Evolutionary conservation across 805 yeast genomes (phyloP), one percentile per base, ranked within the genome.

Genomic region (fission yeast (Schizosaccharomyces pombe)): DNA sequence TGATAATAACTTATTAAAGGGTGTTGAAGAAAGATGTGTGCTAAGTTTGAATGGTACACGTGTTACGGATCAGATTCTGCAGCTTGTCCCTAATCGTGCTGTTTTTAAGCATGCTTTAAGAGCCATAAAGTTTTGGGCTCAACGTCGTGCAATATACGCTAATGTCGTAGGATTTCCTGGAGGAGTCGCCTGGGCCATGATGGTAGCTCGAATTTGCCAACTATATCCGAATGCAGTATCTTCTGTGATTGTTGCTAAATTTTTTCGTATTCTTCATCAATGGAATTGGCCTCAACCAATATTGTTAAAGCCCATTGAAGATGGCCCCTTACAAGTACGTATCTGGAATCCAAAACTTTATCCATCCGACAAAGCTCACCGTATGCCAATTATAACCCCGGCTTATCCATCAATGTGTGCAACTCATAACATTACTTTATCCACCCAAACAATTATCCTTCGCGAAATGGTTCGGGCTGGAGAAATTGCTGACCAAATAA

Each of bases 231-330:
- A 89, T 67, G 94, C 97, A 0, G 93, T 86, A 11, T 80, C 95
- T 57, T 85, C 97, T 0, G 85, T 83, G 2, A 82, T 91, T 54
- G 80, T 91, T n/a, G 78, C 81, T 57, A 83, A 86, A 63, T 91
- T 91, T 64, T 91, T 91, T 68, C 76, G 78, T 59, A 85, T 91
- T 58, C 75, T 85, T 60, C 68, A 85, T 1, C 77, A 85, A 64
- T 91, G 98, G 98, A 79, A 77, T 61, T 91, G 98, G 98, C 98
- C 98, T 1, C 96, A 89, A 66, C 98, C 98, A 0, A 97, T 91
- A 1, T 70, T 91, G 39, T 71, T 91, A 55, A 87, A 85, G 63
- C 91, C 79, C 14, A 91, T 91, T 58, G 98, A 91, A 64, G 97
- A 89, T 68, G 97, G 98, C 0, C 97, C 97, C 0, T 68, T 91